A percentile compares a stretch with the other conserved stretches of the same genome.
phyloP scores from a whole-genome alignment of 257 asterid genomes.

The Apocynum venetum region DNA sequence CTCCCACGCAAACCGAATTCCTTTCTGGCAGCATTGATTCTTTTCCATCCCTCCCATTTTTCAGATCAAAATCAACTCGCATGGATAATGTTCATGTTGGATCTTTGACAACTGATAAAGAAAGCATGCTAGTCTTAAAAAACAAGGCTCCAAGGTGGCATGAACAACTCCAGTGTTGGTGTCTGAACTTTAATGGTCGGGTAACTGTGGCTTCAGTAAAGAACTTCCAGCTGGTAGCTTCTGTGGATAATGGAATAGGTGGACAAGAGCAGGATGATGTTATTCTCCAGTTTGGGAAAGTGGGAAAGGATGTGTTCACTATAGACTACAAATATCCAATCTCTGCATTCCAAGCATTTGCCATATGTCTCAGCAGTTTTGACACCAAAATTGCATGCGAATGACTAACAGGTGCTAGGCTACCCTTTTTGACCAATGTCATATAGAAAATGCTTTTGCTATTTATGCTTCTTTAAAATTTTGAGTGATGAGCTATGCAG shows the following conservation, averaged over 20 bases:
- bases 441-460: neutral
- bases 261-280: constrained; percentile 64
- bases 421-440: constrained; percentile 4
- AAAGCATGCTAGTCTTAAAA: constrained; percentile 53
- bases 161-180: constrained; percentile 98
- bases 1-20: constrained; percentile 85
- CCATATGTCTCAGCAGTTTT: constrained; percentile 91
- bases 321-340: constrained; percentile 95
- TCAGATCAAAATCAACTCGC: constrained; percentile 78
- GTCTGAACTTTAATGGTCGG: constrained; percentile 88
- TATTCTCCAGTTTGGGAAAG: constrained; percentile 87
- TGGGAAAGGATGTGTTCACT: constrained; percentile 85
- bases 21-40: constrained; percentile 63
- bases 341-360: constrained; percentile 94
- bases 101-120: constrained; percentile 43
- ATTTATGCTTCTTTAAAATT: too few species aligned
- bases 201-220: constrained; percentile 96
- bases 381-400: constrained; percentile 93
- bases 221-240: constrained; percentile 89
- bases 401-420: constrained; percentile 43
- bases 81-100: constrained; percentile 50
- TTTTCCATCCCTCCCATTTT: constrained; percentile 71
- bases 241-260: constrained; percentile 39
- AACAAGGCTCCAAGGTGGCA: constrained; percentile 99
- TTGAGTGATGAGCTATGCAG: neutral